Evolutionary conservation across 1,284 basidiomycete genomes (phyloP).

Genomic region (Sutorius eximius): DNA sequence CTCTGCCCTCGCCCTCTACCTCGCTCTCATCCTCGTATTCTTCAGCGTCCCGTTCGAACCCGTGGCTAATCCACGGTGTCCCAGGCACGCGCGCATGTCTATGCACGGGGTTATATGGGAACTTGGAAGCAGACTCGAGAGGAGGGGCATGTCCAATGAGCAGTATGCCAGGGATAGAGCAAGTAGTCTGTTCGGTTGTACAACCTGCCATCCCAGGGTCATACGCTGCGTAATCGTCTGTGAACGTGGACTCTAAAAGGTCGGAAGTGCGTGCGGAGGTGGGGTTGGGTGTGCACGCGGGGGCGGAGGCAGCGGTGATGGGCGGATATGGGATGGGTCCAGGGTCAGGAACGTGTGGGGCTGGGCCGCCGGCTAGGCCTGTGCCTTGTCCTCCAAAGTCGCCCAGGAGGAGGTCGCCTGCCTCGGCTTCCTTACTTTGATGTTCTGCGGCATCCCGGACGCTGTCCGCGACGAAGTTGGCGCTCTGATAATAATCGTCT

Average conservation of each 20-base stretch:
- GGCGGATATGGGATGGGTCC: not conserved
- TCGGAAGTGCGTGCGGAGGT: not conserved
- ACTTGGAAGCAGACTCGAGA: too few relatives aligned
- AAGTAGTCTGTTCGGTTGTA: not conserved
- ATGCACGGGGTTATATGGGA: too few relatives aligned
- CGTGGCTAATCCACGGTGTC: not conserved
- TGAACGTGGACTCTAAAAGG: not conserved
- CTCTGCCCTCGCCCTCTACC: too few relatives aligned
- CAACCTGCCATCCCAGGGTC: constrained; percentile 29
- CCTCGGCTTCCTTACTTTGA: too few relatives aligned
- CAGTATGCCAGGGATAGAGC: constrained; percentile 16
- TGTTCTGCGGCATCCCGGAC: not conserved
- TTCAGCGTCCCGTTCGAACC: constrained; percentile 20
- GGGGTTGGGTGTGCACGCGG: not conserved
- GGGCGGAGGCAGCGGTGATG: not conserved
- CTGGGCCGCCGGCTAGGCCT: constrained; percentile 3
- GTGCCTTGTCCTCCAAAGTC: constrained; percentile 5
- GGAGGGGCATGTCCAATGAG: not conserved
- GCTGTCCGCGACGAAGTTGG: constrained; percentile 12
- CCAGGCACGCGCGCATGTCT: not conserved
- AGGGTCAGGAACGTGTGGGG: not conserved
- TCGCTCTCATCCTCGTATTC: constrained; percentile 6
- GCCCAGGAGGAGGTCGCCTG: constrained; percentile 3
- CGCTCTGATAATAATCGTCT: constrained; percentile 7
- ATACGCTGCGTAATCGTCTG: constrained; percentile 20